These are phyloP conservation scores for Fusarium goolgardi DNA, from an alignment of 2,329 filamentous ascomycete genomes.

Conservation along the genomic window DNA sequence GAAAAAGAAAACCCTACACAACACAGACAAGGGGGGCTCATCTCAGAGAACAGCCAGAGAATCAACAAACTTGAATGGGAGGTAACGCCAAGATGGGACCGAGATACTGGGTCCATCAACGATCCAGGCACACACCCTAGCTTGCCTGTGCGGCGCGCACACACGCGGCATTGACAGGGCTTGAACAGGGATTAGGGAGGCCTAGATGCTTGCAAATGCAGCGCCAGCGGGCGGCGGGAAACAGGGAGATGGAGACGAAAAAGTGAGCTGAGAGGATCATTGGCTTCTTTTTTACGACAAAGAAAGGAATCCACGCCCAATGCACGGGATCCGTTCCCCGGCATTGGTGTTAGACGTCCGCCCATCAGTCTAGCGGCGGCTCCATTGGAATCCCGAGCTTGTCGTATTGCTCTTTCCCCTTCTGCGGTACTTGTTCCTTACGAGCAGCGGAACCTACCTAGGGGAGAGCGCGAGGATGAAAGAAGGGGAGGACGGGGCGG, in stretches of 20 bases:
- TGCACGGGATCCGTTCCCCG: constrained; percentile 34
- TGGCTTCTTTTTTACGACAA: constrained; percentile 9
- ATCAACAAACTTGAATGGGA: constrained; percentile 29
- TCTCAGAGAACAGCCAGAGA: constrained; percentile 1
- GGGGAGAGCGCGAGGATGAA: background rate
- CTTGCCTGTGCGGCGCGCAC: constrained; percentile 13
- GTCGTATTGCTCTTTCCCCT: constrained; percentile 5
- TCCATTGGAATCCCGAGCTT: constrained; percentile 15
- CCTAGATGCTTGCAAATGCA: constrained; percentile 31
- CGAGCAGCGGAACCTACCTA: background rate
- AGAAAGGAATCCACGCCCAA: constrained; percentile 10
- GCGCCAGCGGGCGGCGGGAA: constrained; percentile 23
- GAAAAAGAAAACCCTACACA: constrained; percentile 12
- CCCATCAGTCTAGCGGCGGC: constrained; percentile 34
- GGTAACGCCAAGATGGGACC: constrained; percentile 31
- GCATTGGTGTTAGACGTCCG: constrained; percentile 21
- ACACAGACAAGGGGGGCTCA: constrained; percentile 1
- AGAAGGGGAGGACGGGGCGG: constrained; percentile 1
- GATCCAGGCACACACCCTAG: constrained; percentile 35
- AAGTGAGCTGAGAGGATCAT: constrained; percentile 5
- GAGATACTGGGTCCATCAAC: constrained; percentile 29
- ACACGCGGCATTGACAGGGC: constrained; percentile 37
- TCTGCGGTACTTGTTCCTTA: constrained; percentile 1
- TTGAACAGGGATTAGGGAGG: constrained; percentile 18
- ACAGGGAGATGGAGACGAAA: constrained; percentile 10